These are phyloP conservation scores for Chlamydomonas sp. DNA, from an alignment of 139 green algal species.

Conservation along the genomic window DNA sequence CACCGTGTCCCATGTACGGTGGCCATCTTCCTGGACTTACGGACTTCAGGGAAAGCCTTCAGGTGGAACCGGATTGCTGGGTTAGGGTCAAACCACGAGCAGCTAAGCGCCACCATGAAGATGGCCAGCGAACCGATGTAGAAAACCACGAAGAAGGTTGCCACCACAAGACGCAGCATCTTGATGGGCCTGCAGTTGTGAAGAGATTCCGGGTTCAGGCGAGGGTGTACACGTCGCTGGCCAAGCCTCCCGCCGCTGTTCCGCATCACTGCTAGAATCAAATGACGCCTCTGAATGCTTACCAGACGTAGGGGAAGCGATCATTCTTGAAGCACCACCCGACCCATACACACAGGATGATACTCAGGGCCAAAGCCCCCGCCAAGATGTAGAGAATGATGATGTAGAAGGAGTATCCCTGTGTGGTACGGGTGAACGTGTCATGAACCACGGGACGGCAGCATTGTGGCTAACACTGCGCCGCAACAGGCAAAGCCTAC, in stretches of 20 bases:
- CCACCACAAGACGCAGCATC: constrained; percentile 53
- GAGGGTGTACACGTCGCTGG: neutral
- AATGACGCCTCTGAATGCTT: neutral
- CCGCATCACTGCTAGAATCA: neutral
- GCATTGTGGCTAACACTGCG: neutral
- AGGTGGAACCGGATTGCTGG: neutral
- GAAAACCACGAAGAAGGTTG: constrained; percentile 53
- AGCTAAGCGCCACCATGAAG: constrained; percentile 47
- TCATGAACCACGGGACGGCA: too few species aligned
- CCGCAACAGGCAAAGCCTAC: neutral
- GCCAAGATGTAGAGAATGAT: constrained; percentile 35
- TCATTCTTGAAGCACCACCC: constrained; percentile 52
- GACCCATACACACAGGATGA: constrained; percentile 43
- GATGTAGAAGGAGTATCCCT: constrained; percentile 48
- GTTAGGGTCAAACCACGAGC: constrained; percentile 43
- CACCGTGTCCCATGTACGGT: too few species aligned
- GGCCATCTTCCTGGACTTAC: neutral
- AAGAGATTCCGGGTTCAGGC: neutral
- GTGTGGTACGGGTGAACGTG: too few species aligned
- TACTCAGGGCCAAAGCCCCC: constrained; percentile 2
- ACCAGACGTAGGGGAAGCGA: constrained; percentile 51
- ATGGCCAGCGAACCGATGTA: constrained; percentile 55
- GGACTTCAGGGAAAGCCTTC: constrained; percentile 21
- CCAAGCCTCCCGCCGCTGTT: neutral
- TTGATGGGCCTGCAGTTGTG: constrained; percentile 54